Base-by-base conservation (phyloP, 345 rosid species). In the Gossypium bickii region DNA sequence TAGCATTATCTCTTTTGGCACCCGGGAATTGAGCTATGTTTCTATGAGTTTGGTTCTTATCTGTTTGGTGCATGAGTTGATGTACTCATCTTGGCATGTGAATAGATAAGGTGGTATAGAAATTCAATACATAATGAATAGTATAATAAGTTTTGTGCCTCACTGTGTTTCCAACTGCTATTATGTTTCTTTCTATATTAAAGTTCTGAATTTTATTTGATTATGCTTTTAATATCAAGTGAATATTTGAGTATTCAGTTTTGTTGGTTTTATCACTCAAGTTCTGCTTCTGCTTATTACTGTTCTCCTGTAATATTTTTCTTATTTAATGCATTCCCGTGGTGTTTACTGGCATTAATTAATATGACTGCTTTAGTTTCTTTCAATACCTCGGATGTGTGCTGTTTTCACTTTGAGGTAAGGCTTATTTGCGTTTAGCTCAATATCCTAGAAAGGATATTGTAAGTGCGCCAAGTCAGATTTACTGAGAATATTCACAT, bases 61-160 rank as follows among this genome's bases (percentile, higher is more conserved):
- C 76, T 80, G 74, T 83, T 67, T 85, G 88, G 87, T 86, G 93
- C 85, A 78, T 85, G 76, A 73, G 87, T 80, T 85, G 81, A 82
- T 89, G 88, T 77, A 81, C 87, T 84, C 74, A 9, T 65, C 64
- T 78, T 83, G 87, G 81, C 84, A 63, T 89, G 90, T 88, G 89
- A 88, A 89, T 94, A 86, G 80, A 89, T 84, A 87, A 86, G 83
- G 83, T 79, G 89, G 87, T 84, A 94, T 87, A 92, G 87, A 83
- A 86, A 82, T 81, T 82, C 82, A 81, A 88, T 89, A 84, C 85
- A 83, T 82, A 75, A 79, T 79, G 77, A 73, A 51, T 59, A 79
- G 73, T 80, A 74, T 83, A 41, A 83, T 80, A 78, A 64, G 43
- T 9, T 44, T 29, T 18, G 15, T 72, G 74, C 55, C 65, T 79